phyloP scores from a whole-genome alignment of 352 stramenopile species.

The Phytophthora pinifolia region DNA sequence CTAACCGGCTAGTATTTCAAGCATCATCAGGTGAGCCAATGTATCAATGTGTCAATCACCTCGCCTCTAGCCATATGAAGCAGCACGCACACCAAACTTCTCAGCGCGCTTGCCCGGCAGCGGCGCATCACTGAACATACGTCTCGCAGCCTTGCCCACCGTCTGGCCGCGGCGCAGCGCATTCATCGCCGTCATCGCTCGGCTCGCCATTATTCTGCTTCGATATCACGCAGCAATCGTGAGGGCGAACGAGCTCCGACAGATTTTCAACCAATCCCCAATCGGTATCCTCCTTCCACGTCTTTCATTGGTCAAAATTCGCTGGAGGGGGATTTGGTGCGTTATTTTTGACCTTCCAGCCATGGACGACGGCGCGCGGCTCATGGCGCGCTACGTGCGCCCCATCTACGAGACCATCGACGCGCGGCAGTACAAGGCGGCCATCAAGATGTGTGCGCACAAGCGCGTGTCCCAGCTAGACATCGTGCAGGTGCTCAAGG shows the following conservation, averaged over 20 bases:
- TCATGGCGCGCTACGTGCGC: conserved; percentile 75
- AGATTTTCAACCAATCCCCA: conserved; percentile 20
- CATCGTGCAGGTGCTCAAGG: conserved; percentile 84
- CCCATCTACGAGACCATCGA: conserved; percentile 89
- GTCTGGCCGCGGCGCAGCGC: conserved; percentile 17
- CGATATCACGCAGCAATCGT: conserved; percentile 12
- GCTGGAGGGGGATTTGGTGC: background rate
- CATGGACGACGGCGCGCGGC: conserved; percentile 56
- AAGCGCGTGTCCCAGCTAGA: conserved; percentile 80
- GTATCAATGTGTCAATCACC: conserved; percentile 2
- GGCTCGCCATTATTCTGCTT: conserved; percentile 29
- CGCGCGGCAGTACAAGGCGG: conserved; percentile 72
- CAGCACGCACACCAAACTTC: conserved; percentile 65
- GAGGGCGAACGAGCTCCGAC: conserved; percentile 6
- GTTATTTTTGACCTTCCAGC: conserved; percentile 5
- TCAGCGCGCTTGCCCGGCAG: conserved; percentile 35
- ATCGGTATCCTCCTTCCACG: background rate
- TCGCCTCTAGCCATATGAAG: conserved; percentile 3
- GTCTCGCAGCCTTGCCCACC: conserved; percentile 8
- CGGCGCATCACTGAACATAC: conserved; percentile 43
- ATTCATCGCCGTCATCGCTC: conserved; percentile 26
- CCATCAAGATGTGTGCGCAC: conserved; percentile 80
- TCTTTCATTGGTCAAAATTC: background rate
- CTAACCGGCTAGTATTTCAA: conserved; percentile 63
- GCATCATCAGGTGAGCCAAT: conserved; percentile 2